Percentiles rank a stretch among this genome's conserved stretches.
phyloP scores from a whole-genome alignment of 1,139 yeast genomes.

The Candida neerlandica region DNA sequence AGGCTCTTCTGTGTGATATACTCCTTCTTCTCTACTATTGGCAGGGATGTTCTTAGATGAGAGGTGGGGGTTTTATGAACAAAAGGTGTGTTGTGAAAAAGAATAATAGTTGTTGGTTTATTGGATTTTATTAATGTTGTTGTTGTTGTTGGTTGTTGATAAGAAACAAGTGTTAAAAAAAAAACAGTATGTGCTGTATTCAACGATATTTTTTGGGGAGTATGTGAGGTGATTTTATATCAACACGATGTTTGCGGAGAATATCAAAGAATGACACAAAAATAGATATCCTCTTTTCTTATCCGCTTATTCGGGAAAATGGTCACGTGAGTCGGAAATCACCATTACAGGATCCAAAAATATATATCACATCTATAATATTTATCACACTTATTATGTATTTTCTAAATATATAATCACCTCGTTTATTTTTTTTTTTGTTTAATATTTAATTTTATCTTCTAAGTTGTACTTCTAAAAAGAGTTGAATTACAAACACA shows the following conservation, averaged over 20 bases:
- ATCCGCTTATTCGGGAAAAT: not conserved
- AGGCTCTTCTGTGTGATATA: not conserved
- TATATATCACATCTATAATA: too few relatives aligned
- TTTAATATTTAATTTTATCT: not conserved
- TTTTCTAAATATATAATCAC: not conserved
- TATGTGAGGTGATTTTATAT: conserved; percentile 1
- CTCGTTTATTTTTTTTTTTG: conserved; percentile 2
- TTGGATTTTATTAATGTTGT: not conserved
- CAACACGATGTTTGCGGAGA: not conserved
- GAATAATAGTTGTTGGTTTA: not conserved
- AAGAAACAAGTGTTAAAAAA: not conserved
- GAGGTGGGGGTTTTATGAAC: not conserved
- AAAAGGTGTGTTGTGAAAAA: not conserved
- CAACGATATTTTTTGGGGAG: not conserved
- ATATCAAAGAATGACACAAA: conserved; percentile 3
- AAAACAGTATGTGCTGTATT: not conserved
- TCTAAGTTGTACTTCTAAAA: not conserved
- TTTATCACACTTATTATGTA: not conserved
- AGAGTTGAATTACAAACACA: too few relatives aligned
- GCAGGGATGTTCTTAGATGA: not conserved
- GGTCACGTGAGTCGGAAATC: not conserved
- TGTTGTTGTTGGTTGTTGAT: not conserved
- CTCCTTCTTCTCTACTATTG: not conserved
- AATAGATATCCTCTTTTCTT: not conserved
- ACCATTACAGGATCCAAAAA: too few relatives aligned